Percentiles rank a stretch among this genome's conserved stretches.
These are phyloP conservation scores for Gynostemma pentaphyllum DNA, from an alignment of 306 rosid genomes.

Conservation along the genomic window DNA sequence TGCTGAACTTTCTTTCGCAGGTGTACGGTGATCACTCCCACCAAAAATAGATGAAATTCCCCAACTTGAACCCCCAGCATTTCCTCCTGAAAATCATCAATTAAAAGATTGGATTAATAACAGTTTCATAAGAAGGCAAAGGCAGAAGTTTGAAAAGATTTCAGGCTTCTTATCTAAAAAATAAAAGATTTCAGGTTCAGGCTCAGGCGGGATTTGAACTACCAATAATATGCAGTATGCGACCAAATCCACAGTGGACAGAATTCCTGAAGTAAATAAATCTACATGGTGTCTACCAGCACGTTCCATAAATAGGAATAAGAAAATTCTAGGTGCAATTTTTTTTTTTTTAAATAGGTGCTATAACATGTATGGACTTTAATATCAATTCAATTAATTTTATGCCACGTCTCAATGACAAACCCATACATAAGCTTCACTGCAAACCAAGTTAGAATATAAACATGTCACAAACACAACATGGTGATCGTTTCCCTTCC, in stretches of 20 bases:
- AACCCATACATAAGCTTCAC: not conserved
- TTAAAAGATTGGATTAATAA: not conserved
- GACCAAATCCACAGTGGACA: not conserved
- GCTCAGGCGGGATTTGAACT: not conserved
- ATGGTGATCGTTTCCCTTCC: not conserved
- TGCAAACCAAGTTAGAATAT: no score
- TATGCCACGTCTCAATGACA: not conserved
- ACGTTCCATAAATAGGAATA: not conserved
- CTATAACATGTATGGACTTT: not conserved
- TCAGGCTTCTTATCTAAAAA: no score
- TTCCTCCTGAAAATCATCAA: conserved; percentile 10
- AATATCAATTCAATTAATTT: not conserved
- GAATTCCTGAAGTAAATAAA: not conserved
- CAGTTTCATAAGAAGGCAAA: not conserved
- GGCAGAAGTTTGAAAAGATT: not conserved
- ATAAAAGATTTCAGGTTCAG: no score
- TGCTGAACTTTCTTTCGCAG: conserved; percentile 10
- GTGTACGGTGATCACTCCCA: conserved; percentile 6
- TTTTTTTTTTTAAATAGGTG: no score
- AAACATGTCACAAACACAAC: not conserved
- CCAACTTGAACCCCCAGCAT: conserved; percentile 9
- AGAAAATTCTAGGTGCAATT: no score
- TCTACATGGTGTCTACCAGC: not conserved
- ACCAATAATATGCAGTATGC: not conserved
- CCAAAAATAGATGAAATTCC: conserved; percentile 27